A percentile compares a stretch with the other conserved stretches of the same genome.
Conservation (phyloP, 179 eudicot species). For the Pouteria campechiana region DNA sequence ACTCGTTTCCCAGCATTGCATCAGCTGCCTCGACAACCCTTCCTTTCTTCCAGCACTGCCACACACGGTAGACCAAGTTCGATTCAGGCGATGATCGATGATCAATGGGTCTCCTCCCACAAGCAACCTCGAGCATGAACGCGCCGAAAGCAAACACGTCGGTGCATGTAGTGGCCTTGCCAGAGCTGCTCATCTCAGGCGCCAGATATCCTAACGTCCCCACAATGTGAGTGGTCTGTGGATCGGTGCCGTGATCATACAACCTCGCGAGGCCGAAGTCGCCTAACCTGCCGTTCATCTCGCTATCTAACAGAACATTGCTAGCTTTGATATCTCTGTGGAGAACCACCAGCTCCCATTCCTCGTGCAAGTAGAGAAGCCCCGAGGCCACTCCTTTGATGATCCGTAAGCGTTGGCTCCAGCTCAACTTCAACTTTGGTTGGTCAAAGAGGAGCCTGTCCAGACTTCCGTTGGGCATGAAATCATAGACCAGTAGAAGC, state of each 20-base stretch:
- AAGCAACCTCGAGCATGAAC: slow-evolving; percentile 11
- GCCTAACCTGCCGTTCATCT: slow-evolving; percentile 15
- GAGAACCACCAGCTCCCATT: slow-evolving; percentile 22
- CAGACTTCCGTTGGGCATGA: slow-evolving; percentile 27
- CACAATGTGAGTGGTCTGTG: slow-evolving; percentile 20
- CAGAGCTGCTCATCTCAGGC: slow-evolving; percentile 13
- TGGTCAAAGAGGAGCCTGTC: slow-evolving; percentile 13
- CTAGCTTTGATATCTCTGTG: slow-evolving; percentile 30
- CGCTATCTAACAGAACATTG: slow-evolving; percentile 19
- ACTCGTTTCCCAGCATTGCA: slow-evolving; percentile 28
- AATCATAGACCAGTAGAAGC: slow-evolving; percentile 23
- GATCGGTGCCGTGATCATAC: slow-evolving; percentile 17
- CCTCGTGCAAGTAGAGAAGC: slow-evolving; percentile 22
- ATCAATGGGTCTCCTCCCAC: slow-evolving; percentile 13
- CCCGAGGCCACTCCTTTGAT: slow-evolving; percentile 24
- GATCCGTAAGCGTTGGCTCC: slow-evolving; percentile 13
- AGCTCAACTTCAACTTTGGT: slow-evolving; percentile 1
- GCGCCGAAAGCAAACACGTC: slow-evolving; percentile 14
- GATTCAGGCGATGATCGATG: neutral
- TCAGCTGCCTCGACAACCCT: slow-evolving; percentile 28
- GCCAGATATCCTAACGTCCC: slow-evolving; percentile 29
- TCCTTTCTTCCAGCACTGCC: slow-evolving; percentile 21
- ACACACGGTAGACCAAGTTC: slow-evolving; percentile 35
- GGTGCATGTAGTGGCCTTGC: slow-evolving; percentile 8
- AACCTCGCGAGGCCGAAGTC: slow-evolving; percentile 26